These are phyloP conservation scores for Simplicillium sp. DNA, from an alignment of 2,329 filamentous ascomycete genomes.

Conservation along the genomic window DNA sequence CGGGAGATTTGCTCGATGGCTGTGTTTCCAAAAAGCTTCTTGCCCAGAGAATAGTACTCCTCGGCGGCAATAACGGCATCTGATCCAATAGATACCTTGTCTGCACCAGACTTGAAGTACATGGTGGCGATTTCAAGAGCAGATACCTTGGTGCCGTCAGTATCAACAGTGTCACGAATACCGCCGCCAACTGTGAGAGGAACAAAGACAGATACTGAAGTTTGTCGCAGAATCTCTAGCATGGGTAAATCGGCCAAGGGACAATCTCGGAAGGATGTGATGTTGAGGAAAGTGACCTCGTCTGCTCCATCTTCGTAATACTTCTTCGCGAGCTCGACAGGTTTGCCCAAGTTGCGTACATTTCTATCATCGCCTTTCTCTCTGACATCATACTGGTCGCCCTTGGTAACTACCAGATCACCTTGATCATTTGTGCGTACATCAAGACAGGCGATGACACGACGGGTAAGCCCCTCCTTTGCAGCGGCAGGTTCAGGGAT, in stretches of 20 bases:
- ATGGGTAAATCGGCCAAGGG: constrained; percentile 88
- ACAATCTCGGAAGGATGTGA: constrained; percentile 94
- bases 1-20: constrained; percentile 92
- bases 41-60: constrained; percentile 68
- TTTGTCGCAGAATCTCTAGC: constrained; percentile 82
- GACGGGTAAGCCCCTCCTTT: constrained; percentile 70
- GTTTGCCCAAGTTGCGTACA: constrained; percentile 92
- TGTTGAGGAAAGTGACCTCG: constrained; percentile 96
- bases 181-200: constrained; percentile 92
- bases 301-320: constrained; percentile 98
- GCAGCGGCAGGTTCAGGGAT: constrained; percentile 11
- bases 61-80: constrained; percentile 91
- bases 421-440: constrained; percentile 90
- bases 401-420: constrained; percentile 95
- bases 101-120: constrained; percentile 95
- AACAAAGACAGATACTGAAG: constrained; percentile 88
- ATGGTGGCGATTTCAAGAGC: constrained; percentile 89
- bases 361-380: constrained; percentile 60
- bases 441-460: constrained; percentile 92
- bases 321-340: constrained; percentile 82
- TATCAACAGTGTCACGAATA: constrained; percentile 86
- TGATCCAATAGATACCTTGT: constrained; percentile 95
- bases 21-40: constrained; percentile 66
- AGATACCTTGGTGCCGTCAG: constrained; percentile 75
- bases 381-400: constrained; percentile 96